Conservation (phyloP, 75 land plant species). For the Gnetum montanum region DNA sequence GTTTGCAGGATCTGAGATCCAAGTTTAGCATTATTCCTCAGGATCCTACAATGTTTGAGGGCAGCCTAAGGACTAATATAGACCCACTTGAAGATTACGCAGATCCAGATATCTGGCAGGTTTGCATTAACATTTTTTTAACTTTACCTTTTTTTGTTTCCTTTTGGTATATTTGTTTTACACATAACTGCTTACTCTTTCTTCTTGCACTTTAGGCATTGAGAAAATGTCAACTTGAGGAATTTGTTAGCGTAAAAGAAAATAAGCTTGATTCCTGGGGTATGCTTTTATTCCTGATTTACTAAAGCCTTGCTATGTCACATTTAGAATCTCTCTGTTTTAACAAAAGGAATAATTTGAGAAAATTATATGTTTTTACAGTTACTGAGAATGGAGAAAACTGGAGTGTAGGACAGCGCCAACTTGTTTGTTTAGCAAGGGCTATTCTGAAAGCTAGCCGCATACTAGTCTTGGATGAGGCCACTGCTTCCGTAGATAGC, state of each 20-base stretch:
- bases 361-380: background rate
- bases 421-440: conserved; percentile 14
- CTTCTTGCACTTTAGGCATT: conserved; percentile 2
- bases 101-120: conserved; percentile 39
- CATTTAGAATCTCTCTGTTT: background rate
- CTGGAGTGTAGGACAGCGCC: conserved; percentile 16
- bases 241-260: conserved; percentile 11
- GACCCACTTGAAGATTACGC: conserved; percentile 26
- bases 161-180: background rate
- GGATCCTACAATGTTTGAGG: no score
- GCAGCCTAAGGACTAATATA: conserved; percentile 29
- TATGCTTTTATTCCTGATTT: background rate
- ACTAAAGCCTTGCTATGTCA: background rate
- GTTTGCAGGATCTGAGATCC: conserved; percentile 34
- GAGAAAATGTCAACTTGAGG: conserved; percentile 22
- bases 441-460: conserved; percentile 4
- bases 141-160: background rate
- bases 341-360: no score
- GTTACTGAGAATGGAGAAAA: conserved; percentile 36
- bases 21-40: no score
- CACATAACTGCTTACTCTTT: no score
- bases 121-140: background rate
- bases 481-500: conserved; percentile 15
- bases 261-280: conserved; percentile 18
- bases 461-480: conserved; percentile 21